Percentiles rank a stretch among this genome's conserved stretches.
Conservation (phyloP, 225 moss, liverwort and hornwort species). For the Straminergon stramineum region DNA sequence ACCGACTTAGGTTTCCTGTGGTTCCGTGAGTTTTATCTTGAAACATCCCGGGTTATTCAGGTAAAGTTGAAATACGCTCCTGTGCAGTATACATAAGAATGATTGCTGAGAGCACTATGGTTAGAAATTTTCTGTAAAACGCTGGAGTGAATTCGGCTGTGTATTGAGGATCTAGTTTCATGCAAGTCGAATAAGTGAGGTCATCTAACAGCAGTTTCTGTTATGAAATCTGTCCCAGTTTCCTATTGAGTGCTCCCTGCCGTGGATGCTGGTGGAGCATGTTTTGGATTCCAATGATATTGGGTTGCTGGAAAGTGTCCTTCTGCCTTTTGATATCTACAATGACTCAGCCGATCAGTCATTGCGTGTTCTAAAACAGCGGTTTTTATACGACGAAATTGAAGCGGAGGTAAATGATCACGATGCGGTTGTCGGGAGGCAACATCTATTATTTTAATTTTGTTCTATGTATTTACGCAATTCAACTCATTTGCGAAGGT, state of each 20-base stretch:
- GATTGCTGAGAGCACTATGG: not conserved
- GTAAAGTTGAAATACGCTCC: slow-evolving; percentile 20
- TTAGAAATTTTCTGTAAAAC: too few relatives aligned
- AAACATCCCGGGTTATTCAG: slow-evolving; percentile 97
- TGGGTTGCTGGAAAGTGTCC: slow-evolving; percentile 80
- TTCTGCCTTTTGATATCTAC: slow-evolving; percentile 88
- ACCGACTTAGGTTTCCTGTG: slow-evolving; percentile 90
- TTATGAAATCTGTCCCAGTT: slow-evolving; percentile 41
- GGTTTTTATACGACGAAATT: slow-evolving; percentile 92
- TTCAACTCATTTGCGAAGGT: not conserved
- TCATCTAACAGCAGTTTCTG: not conserved
- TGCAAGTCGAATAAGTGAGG: not conserved
- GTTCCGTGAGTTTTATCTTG: slow-evolving; percentile 98
- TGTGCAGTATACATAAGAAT: not conserved
- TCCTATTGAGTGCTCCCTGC: slow-evolving; percentile 89
- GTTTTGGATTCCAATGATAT: slow-evolving; percentile 72
- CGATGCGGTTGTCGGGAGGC: not conserved
- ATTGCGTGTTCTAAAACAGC: slow-evolving; percentile 71
- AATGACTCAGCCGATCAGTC: slow-evolving; percentile 92
- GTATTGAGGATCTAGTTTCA: not conserved
- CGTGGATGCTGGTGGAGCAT: slow-evolving; percentile 99
- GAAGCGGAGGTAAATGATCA: slow-evolving; percentile 78
- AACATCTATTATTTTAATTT: not conserved
- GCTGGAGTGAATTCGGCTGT: not conserved
- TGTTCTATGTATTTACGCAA: not conserved